phyloP scores from a whole-genome alignment of 768 basidiomycete species.

The Pulveroboletus ravenelii region DNA sequence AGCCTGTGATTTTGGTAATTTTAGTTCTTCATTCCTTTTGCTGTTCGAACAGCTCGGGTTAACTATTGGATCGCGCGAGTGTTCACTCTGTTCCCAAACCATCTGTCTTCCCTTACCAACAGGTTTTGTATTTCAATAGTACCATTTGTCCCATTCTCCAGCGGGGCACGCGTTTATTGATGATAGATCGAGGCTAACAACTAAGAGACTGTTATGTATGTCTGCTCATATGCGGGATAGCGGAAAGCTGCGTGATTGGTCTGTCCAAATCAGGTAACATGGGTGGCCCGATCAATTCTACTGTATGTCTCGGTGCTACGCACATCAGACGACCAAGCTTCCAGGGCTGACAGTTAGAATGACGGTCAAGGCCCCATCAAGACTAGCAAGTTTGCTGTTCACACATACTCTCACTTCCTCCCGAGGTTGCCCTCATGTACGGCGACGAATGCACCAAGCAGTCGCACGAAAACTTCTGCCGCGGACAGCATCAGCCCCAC shows the following conservation, averaged over 20 bases:
- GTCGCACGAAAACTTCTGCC: background rate
- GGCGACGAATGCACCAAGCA: conserved; percentile 21
- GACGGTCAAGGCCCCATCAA: conserved; percentile 2
- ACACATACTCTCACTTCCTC: background rate
- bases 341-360: background rate
- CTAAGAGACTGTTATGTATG: too few relatives aligned
- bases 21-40: conserved; percentile 10
- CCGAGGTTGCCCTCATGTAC: conserved; percentile 3
- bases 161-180: too few relatives aligned
- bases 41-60: conserved; percentile 5
- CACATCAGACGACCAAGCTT: background rate
- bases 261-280: too few relatives aligned
- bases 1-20: conserved; percentile 26
- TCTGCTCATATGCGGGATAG: too few relatives aligned
- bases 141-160: background rate
- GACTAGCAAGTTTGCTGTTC: conserved; percentile 5
- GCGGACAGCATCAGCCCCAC: background rate
- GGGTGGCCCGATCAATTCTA: too few relatives aligned
- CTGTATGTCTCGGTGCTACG: background rate
- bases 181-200: too few relatives aligned
- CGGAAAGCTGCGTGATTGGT: too few relatives aligned
- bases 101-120: conserved; percentile 7
- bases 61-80: conserved; percentile 11
- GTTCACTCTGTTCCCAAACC: background rate
- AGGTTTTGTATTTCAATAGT: conserved; percentile 4